Base-by-base conservation (phyloP, 441 rosid species). In the Populus tomentosa region DNA sequence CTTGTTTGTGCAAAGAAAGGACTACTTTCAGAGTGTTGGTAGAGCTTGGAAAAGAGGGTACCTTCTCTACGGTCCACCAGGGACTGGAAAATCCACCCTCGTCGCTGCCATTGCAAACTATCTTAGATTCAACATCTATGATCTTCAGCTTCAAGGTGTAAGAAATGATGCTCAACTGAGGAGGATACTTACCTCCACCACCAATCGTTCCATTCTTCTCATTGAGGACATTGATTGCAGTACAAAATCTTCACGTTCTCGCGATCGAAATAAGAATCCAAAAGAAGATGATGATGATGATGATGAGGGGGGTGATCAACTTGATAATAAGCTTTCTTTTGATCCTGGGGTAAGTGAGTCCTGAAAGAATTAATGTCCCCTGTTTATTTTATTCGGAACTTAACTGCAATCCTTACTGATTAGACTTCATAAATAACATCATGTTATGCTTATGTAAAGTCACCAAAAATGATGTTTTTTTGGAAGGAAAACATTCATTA, bases 21-120 rank as follows among this genome's bases (percentile, higher is more conserved):
- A 83, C 23, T 89, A 79, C 18, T 89, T 86, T 59, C 84, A 80
- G 77, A 85, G 78, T 7, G 90, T 86, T 0, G 91, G 92, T 20
- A 85, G 89, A 0, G 87, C 90, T 18, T 89, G 92, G 90, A 89
- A 87, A 61, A 84, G 92, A 2, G 90, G 92, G 5, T 89, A 89
- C 72, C 87, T 89, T 63, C 86, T 89, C 6, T 83, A 89, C 5
- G 91, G 92, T 0, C 92, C 90, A 0, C 89, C 92, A 0, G 91
- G 90, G 38, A 89, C 90, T 0, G 92, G 90, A 28, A 89, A 89
- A 62, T 84, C 92, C 0, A 84, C 88, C 3, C 74, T 88, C 30
- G 90, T 89, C 13, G 91, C 91, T 65, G 91, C 91, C 6, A 86
- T 89, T 70, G 90, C 92, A 6, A 88, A 86, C 69, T 78, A 86